Percentiles rank a stretch among this genome's conserved stretches.
These are phyloP conservation scores for Arthrinium puccinioides DNA, from an alignment of 2,329 filamentous ascomycete genomes.

Conservation along the genomic window DNA sequence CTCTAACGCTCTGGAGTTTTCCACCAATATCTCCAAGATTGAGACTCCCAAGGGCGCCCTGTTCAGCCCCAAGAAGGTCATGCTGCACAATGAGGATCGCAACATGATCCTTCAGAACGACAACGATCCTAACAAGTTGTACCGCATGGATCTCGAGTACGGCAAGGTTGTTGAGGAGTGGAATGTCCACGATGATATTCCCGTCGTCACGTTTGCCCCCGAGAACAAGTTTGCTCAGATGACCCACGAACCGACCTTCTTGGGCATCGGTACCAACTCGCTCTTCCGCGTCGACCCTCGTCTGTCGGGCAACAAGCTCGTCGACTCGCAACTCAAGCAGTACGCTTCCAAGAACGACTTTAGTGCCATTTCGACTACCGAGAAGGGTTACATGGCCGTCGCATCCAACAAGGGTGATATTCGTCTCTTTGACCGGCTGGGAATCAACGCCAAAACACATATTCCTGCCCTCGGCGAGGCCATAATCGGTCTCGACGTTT, in stretches of 20 bases:
- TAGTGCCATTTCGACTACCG: conserved; percentile 86
- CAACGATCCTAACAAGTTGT: conserved; percentile 80
- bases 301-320: conserved; percentile 82
- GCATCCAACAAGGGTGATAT: conserved; percentile 98
- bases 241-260: conserved; percentile 89
- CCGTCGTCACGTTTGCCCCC: conserved; percentile 83
- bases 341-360: conserved; percentile 97
- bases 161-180: conserved; percentile 98
- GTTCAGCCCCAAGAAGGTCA: conserved; percentile 93
- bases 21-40: conserved; percentile 94
- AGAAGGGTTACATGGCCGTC: conserved; percentile 94
- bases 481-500: conserved; percentile 91
- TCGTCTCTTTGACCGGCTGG: conserved; percentile 89
- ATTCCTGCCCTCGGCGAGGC: conserved; percentile 92
- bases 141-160: conserved; percentile 95
- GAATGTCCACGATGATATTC: conserved; percentile 96
- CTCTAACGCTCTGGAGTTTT: conserved; percentile 90
- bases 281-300: conserved; percentile 92
- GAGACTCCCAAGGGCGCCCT: conserved; percentile 79
- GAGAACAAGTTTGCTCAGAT: conserved; percentile 98
- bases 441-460: conserved; percentile 95
- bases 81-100: conserved; percentile 85
- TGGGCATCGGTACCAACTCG: conserved; percentile 87
- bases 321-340: conserved; percentile 88
- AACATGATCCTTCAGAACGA: conserved; percentile 85